Percentiles rank a stretch among this genome's conserved stretches.
Evolutionary conservation across 805 yeast genomes (phyloP).

Genomic region (Cyberlindnera meyerae): DNA sequence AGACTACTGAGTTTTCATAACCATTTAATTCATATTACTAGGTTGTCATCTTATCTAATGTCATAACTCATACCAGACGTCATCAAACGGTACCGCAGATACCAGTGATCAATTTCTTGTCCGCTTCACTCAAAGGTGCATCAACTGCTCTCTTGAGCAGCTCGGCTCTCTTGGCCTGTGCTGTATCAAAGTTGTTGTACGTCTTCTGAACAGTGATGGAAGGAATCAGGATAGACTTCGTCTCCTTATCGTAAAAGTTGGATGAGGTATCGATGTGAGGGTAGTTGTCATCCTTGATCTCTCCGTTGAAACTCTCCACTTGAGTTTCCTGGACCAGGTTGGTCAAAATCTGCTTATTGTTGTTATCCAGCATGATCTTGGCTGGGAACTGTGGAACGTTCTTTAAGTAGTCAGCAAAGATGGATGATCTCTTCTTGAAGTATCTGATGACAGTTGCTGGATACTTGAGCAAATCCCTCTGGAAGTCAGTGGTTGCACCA

Average conservation of each 20-base stretch:
- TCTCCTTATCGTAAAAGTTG: conserved; percentile 18
- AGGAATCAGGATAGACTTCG: conserved; percentile 25
- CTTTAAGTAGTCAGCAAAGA: conserved; percentile 19
- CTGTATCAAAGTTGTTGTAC: conserved; percentile 20
- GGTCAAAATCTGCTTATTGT: conserved; percentile 21
- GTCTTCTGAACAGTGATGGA: conserved; percentile 18
- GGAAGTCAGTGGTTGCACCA: conserved; percentile 7
- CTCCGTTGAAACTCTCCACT: conserved; percentile 23
- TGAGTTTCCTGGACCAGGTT: conserved; percentile 26
- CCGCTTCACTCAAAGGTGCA: conserved; percentile 14
- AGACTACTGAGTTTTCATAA: too few species aligned
- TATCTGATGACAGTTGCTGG: conserved; percentile 27
- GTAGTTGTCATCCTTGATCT: conserved; percentile 18
- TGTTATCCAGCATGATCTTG: conserved; percentile 24
- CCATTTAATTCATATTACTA: too few species aligned
- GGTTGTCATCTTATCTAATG: too few species aligned
- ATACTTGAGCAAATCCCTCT: conserved; percentile 20
- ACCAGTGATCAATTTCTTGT: conserved; percentile 18
- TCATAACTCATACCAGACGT: too few species aligned
- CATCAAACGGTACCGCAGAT: conserved; percentile 10
- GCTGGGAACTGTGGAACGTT: conserved; percentile 25
- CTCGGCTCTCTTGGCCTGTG: conserved; percentile 20
- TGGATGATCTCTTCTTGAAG: conserved; percentile 25
- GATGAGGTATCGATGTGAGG: conserved; percentile 24
- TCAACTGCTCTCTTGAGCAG: conserved; percentile 12